Base-by-base conservation (phyloP, 306 rosid species). In the Calophaca sinica region DNA sequence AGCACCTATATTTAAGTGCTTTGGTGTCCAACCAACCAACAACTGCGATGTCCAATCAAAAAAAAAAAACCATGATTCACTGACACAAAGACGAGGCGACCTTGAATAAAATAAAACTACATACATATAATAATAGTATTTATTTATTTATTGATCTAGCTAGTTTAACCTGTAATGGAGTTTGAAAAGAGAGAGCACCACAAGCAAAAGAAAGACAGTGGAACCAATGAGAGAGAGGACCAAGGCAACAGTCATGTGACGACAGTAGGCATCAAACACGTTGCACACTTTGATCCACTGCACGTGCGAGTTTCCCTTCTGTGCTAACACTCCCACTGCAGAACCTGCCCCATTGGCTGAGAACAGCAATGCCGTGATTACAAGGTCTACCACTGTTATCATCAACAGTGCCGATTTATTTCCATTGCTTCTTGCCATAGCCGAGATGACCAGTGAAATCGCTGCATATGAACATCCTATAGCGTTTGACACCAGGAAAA, bases 401-500 rank as follows among this genome's bases (percentile, higher is more conserved):
- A 59, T 70, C 78, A 83, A 48, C 0, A 13, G 3, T 38, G 68
- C 9, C n/a, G 1, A 67, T 45, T 48, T 49, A 9, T 69, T 78
- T 13, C 69, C 78, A 7, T 15, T 64, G 52, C 60, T 82, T 82
- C 72, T 70, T 15, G 74, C 81, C 52, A 63, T 52, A 4, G 51
- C 39, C 1, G 74, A 58, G 9, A 75, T 59, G 28, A 68, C 80
- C 62, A 89, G 8, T 2, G 93, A 82, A 10, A 44, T 79, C 6
- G 84, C 84, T n/a, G 85, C 90, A 32, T 89, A 88, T 4, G 82
- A 79, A 55, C 93, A 82, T 36, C 90, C 93, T 78, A 89, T 81
- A 2, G 86, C 87, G 44, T 89, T 89, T 33, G 86, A 12, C 72
- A 86, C 93, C 83, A 89, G 72, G 31, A 86, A 86, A 75, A 72